Base-by-base conservation (phyloP, 148 eudicot genomes). In the Fallopia convolvulus region DNA sequence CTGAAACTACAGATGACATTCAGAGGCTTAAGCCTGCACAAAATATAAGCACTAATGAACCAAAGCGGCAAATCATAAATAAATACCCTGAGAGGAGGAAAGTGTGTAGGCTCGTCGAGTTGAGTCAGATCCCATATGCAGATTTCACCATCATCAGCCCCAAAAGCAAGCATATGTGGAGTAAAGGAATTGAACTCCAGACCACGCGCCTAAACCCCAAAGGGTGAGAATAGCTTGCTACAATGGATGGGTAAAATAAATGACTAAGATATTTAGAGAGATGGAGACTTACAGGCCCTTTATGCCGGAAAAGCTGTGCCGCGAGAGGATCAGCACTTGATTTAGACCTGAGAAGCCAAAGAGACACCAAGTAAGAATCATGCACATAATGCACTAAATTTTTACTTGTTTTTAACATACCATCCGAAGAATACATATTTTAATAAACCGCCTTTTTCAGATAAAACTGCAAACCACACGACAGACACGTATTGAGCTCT, bases 121-220 rank as follows among this genome's bases (percentile, higher is more conserved):
- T 86, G 79, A 71, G 89, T 80, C 83, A 95, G 49, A 88, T 95
- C 97, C 99, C 99, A 95, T 70, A 95, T 86, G 83, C 90, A 91
- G 8, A 95, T 95, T 83, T 95, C 97, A 42, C 99, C 99, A 82
- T 95, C 99, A 82, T 95, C 99, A 74, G 97, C 99, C 73, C 99
- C 99, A 85, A 97, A 91, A 75, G 97, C 97, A 58, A 95, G 97
- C 79, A 85, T 85, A 61, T 90, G 84, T 55, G 97, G 97, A 10
- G 89, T 47, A 53, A 87, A 72, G 15, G 91, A 74, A 83, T 87
- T 95, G 70, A 95, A 95, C 83, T 95, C 97, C 84, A 95, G 60
- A 68, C 97, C 99, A 50, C 97, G 97, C 60, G 92, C 99, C 99
- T 95, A 72, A 44, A 72, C 15, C 7, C 75, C 50, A 26, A n/a